Percentiles rank a stretch among this genome's conserved stretches.
Evolutionary conservation across 176 grass and related monocot genomes (phyloP).

Genomic region (Phyllostachys edulis): DNA sequence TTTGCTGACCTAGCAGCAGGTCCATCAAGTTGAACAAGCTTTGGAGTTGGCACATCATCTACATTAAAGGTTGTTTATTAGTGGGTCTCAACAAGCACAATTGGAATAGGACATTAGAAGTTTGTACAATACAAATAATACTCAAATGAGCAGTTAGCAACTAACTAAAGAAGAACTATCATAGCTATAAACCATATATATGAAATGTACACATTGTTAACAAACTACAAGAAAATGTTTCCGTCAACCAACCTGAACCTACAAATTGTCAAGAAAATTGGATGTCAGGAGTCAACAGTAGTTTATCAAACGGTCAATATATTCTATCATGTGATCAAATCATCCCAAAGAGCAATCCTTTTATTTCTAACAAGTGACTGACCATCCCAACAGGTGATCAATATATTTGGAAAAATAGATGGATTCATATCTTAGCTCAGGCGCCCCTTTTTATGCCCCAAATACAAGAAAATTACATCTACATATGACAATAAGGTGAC

Average conservation of each 20-base stretch:
- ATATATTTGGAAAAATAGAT: background rate
- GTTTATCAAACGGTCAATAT: background rate
- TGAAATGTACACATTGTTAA: background rate
- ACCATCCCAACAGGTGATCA: background rate
- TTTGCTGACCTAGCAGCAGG: slow-evolving; percentile 28
- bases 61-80: slow-evolving; percentile 4
- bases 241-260: background rate
- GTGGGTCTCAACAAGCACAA: slow-evolving; percentile 12
- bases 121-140: background rate
- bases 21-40: slow-evolving; percentile 40
- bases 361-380: background rate
- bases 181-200: background rate
- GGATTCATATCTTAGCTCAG: background rate
- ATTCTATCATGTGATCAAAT: background rate
- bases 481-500: background rate
- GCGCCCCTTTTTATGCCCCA: background rate
- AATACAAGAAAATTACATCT: background rate
- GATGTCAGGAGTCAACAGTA: background rate
- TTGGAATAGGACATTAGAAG: background rate
- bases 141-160: background rate
- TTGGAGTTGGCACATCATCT: slow-evolving; percentile 38
- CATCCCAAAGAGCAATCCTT: background rate
- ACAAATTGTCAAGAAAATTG: background rate
- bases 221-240: background rate
- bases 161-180: background rate